Conservation (phyloP, 2,329 filamentous ascomycete species). For the Alternaria brassicae region DNA sequence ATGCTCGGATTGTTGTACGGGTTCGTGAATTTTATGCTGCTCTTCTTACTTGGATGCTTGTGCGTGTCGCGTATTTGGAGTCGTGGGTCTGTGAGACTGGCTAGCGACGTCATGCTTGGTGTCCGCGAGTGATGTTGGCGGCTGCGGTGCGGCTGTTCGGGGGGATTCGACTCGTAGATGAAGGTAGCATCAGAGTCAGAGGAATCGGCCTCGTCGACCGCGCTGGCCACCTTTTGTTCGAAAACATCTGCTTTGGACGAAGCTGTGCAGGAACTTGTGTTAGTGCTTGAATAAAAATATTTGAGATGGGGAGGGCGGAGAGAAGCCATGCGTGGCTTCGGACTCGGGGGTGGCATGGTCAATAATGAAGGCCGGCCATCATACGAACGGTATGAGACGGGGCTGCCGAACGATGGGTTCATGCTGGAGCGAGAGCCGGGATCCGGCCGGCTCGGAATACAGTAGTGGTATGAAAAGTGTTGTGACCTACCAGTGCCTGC, state of each 20-base stretch:
- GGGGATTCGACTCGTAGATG: constrained; percentile 96
- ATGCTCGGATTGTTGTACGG: constrained; percentile 70
- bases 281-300: constrained; percentile 49
- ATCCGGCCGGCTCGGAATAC: constrained; percentile 35
- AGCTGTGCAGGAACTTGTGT: constrained; percentile 60
- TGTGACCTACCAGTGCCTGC: constrained; percentile 73
- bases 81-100: constrained; percentile 69
- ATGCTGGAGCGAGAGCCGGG: constrained; percentile 34
- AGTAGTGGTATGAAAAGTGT: constrained; percentile 45
- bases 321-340: constrained; percentile 35
- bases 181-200: constrained; percentile 99
- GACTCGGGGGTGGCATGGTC: constrained; percentile 36
- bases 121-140: constrained; percentile 88
- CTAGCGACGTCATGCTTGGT: constrained; percentile 85
- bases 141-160: constrained; percentile 67
- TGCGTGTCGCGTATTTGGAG: constrained; percentile 66
- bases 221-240: constrained; percentile 93
- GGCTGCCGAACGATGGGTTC: constrained; percentile 41
- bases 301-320: constrained; percentile 35
- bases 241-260: constrained; percentile 98
- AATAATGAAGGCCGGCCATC: constrained; percentile 38
- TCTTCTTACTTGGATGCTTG: constrained; percentile 74
- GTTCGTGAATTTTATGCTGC: constrained; percentile 93
- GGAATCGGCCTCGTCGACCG: constrained; percentile 93
- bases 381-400: constrained; percentile 39